Evolutionary conservation across 257 asterid genomes (phyloP).

Genomic region (Rubia yunnanensis): DNA sequence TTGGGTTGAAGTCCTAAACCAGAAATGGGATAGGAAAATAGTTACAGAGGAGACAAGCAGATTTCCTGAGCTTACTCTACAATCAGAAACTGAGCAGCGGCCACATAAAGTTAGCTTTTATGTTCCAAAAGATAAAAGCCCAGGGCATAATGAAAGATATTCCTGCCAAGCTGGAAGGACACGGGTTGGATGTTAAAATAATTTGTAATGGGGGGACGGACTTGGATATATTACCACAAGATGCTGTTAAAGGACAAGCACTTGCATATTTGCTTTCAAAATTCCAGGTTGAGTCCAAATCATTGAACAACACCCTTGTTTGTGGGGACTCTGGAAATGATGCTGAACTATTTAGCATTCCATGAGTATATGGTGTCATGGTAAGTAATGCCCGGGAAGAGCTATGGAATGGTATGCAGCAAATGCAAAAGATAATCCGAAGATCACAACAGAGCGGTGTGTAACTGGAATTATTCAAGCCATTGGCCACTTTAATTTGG

Average conservation of each 20-base stretch:
- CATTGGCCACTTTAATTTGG: slow-evolving; percentile 82
- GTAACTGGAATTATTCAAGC: slow-evolving; percentile 96
- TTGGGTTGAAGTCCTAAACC: slow-evolving; percentile 73
- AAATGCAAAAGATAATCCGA: slow-evolving; percentile 78
- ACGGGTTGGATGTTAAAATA: slow-evolving; percentile 92
- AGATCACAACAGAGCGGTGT: slow-evolving; percentile 80
- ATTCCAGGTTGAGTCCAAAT: slow-evolving; percentile 51
- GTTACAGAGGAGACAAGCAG: slow-evolving; percentile 73
- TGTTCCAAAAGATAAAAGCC: slow-evolving; percentile 72
- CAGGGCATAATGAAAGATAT: slow-evolving; percentile 51
- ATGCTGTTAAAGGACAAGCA: slow-evolving; percentile 99
- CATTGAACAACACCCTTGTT: slow-evolving; percentile 77
- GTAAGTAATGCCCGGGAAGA: slow-evolving; percentile 97
- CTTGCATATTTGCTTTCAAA: slow-evolving; percentile 87
- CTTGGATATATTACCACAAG: slow-evolving; percentile 88
- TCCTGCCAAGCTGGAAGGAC: slow-evolving; percentile 41
- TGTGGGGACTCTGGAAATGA: slow-evolving; percentile 99
- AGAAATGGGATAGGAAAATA: slow-evolving; percentile 83
- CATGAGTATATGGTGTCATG: slow-evolving; percentile 94
- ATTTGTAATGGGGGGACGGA: slow-evolving; percentile 98
- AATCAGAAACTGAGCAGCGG: slow-evolving; percentile 96
- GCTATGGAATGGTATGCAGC: slow-evolving; percentile 88
- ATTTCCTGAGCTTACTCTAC: slow-evolving; percentile 71
- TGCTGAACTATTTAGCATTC: slow-evolving; percentile 82
- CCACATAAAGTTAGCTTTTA: slow-evolving; percentile 90